phyloP scores from a whole-genome alignment of 805 yeast genomes.

The Spathaspora boniae region DNA sequence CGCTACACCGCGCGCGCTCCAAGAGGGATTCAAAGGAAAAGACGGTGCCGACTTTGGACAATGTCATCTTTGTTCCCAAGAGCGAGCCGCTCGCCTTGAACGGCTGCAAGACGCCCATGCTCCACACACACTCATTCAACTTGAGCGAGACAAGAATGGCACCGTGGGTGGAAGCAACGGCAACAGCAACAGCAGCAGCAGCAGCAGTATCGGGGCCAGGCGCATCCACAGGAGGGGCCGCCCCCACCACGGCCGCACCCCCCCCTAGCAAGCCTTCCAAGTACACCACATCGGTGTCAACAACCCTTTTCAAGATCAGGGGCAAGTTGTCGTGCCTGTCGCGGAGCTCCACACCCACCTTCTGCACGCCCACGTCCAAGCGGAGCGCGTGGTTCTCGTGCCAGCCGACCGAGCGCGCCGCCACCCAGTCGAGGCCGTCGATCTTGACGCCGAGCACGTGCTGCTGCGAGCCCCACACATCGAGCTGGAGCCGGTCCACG shows the following conservation, averaged over 20 bases:
- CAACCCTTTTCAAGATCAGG: constrained; percentile 8
- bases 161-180: too few relatives aligned
- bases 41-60: neutral
- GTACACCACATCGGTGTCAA: constrained; percentile 15
- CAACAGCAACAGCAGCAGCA: too few relatives aligned
- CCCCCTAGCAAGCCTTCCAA: too few relatives aligned
- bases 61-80: constrained; percentile 1
- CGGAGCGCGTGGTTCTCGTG: neutral
- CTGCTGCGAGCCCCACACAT: constrained; percentile 6
- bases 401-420: neutral
- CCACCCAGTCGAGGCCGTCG: constrained; percentile 1
- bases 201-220: too few relatives aligned
- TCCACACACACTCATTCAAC: constrained; percentile 4
- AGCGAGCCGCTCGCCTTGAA: constrained; percentile 8
- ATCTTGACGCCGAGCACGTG: constrained; percentile 5
- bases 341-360: constrained; percentile 2
- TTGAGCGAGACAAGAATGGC: neutral
- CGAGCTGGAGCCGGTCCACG: constrained; percentile 3
- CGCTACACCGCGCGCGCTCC: constrained; percentile 4
- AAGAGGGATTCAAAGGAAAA: constrained; percentile 1
- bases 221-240: too few relatives aligned
- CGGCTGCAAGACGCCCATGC: constrained; percentile 9
- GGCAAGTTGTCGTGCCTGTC: constrained; percentile 11
- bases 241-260: too few relatives aligned
- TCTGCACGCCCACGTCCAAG: constrained; percentile 4